Percentiles rank a stretch among this genome's conserved stretches.
Evolutionary conservation across 2,329 filamentous ascomycete genomes (phyloP).

Genomic region (Fonsecaea pedrosoi): DNA sequence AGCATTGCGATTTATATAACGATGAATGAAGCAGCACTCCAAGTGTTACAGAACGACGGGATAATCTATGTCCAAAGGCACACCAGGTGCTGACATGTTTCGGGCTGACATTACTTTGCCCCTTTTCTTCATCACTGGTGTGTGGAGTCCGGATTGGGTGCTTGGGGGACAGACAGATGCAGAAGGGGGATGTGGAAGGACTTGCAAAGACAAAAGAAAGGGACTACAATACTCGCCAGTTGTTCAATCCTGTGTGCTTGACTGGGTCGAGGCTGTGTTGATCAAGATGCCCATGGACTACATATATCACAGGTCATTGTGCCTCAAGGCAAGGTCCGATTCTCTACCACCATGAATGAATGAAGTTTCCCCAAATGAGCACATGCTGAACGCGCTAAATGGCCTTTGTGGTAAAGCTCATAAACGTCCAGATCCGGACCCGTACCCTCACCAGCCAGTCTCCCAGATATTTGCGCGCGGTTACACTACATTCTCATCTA

Average conservation of each 20-base stretch:
- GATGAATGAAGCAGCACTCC: conserved; percentile 13
- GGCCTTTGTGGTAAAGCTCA: background rate
- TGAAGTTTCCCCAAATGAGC: background rate
- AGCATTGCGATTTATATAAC: conserved; percentile 9
- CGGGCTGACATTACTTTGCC: background rate
- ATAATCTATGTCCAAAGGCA: conserved; percentile 4
- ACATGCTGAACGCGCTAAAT: background rate
- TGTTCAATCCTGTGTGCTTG: background rate
- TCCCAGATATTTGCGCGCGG: background rate
- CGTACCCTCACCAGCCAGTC: background rate
- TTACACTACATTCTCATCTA: background rate
- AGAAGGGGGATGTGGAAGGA: background rate
- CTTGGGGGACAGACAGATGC: background rate
- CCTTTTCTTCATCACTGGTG: background rate
- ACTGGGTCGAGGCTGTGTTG: background rate
- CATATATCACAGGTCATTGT: background rate
- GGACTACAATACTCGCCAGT: background rate
- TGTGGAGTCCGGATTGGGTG: background rate
- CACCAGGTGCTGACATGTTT: conserved; percentile 3
- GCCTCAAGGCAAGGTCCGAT: background rate
- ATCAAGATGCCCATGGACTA: background rate
- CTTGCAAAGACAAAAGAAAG: background rate
- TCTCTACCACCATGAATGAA: background rate
- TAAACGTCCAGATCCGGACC: background rate
- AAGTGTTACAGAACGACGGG: conserved; percentile 2